Evolutionary conservation across 2,329 filamentous ascomycete genomes (phyloP), one percentile per base, ranked within the genome.

Genomic region (Cyphellophora attinorum): DNA sequence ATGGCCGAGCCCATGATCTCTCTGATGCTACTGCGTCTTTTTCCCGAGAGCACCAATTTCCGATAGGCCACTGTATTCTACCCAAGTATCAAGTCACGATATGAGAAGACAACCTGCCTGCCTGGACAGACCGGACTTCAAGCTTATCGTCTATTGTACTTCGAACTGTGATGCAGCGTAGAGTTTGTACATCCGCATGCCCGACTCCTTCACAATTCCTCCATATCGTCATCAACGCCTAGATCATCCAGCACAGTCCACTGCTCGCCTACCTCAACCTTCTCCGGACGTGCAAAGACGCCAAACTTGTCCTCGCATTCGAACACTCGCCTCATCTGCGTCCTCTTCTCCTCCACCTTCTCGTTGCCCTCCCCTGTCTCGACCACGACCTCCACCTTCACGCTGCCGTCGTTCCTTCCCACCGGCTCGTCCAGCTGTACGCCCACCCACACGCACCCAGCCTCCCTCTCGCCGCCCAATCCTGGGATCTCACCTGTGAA

Each of bases 381-480:
- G 64, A 37, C 60, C 61, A 27, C 29, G 3, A 67, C 56, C 13
- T 47, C 44, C 64, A 37, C 60, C 61, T 31, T 31, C 3, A 66
- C 56, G 25, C 58, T 65, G 4, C 75, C 75, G 47, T 79, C 72
- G 49, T 80, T 80, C 59, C 76, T 77, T 16, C 76, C 76, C 6
- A 68, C 72, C 2, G 76, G 76, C 54, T 80, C 76, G 50, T 80
- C 76, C 25, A 79, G 62, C 41, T 62, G 60, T 19, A 80, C 43
- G 3, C 46, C 46, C 11, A 49, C 45, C 46, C 46, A 49, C 6
- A 46, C 36, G 37, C 45, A 48, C 6, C 47, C 47, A 5, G 32
- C 41, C 35, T 49, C 47, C 29, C 41, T 37, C 17, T 35, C 39
- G 5, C 47, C 46, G 8, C 45, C 46, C 36, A 47, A 30, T 11